Evolutionary conservation across 75 land plant species (phyloP).

Genomic region (Cupressus sempervirens): DNA sequence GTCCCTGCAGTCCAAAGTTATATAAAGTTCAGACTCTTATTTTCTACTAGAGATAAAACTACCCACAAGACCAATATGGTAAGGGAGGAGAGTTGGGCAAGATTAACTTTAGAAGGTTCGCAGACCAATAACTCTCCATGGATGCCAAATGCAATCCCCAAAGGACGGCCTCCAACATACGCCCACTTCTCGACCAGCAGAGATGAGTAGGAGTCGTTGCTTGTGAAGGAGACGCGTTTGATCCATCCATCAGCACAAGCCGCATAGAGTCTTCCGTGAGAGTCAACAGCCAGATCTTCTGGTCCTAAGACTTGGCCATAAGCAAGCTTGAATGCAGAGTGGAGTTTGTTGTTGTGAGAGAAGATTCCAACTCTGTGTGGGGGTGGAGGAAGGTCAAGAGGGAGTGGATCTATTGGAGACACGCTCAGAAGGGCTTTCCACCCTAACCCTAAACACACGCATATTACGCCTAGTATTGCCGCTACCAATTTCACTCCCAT

Average conservation of each 20-base stretch:
- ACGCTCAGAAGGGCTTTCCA: background rate
- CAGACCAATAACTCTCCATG: slow-evolving; percentile 52
- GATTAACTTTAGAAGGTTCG: slow-evolving; percentile 33
- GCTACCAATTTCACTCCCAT: background rate
- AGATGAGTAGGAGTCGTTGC: background rate
- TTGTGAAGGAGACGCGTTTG: slow-evolving; percentile 29
- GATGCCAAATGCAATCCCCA: slow-evolving; percentile 52
- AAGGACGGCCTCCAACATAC: slow-evolving; percentile 63
- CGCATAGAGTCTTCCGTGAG: slow-evolving; percentile 42
- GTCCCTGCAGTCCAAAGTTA: slow-evolving; percentile 41
- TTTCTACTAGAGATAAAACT: background rate
- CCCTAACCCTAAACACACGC: background rate
- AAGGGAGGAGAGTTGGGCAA: background rate
- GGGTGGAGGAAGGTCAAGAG: background rate
- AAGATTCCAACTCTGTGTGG: background rate
- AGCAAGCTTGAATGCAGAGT: background rate
- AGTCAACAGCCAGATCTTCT: slow-evolving; percentile 70
- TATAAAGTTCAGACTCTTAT: background rate
- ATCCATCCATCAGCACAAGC: slow-evolving; percentile 81
- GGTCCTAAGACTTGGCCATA: slow-evolving; percentile 36
- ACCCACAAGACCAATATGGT: background rate
- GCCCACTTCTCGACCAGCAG: slow-evolving; percentile 48
- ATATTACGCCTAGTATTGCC: background rate
- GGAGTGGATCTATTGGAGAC: background rate
- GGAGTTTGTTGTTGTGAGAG: background rate